Percentiles rank a stretch among this genome's conserved stretches.
These are phyloP conservation scores for Grammothele lineata DNA, from an alignment of 768 basidiomycete species.

Conservation along the genomic window DNA sequence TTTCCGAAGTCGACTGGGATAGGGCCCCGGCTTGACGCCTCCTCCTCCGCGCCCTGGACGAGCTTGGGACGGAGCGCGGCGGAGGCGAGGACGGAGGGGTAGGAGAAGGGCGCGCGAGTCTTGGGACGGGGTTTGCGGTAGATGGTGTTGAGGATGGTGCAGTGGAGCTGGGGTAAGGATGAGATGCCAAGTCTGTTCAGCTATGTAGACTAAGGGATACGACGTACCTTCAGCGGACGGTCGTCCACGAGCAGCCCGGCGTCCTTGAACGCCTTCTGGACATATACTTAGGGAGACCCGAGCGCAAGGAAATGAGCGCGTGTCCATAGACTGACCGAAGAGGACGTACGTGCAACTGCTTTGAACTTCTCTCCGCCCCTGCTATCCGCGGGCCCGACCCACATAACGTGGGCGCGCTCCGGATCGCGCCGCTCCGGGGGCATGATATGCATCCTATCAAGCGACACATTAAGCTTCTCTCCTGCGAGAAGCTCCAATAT, in stretches of 20 bases:
- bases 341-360: neutral
- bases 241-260: constrained; percentile 31
- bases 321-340: too few relatives aligned
- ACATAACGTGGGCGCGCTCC: constrained; percentile 51
- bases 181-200: neutral
- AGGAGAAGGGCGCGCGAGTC: constrained; percentile 40
- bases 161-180: constrained; percentile 35
- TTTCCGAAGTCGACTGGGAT: constrained; percentile 45
- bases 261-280: constrained; percentile 22
- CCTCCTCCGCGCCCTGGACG: neutral
- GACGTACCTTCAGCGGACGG: constrained; percentile 31
- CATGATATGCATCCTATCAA: constrained; percentile 51
- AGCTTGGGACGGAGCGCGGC: constrained; percentile 6
- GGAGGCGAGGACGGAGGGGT: constrained; percentile 31
- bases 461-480: constrained; percentile 31
- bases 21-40: constrained; percentile 8
- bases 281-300: too few relatives aligned
- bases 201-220: too few relatives aligned
- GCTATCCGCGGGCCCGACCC: constrained; percentile 43
- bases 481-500: constrained; percentile 39
- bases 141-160: constrained; percentile 33
- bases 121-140: constrained; percentile 28
- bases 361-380: constrained; percentile 26
- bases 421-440: constrained; percentile 32
- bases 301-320: too few relatives aligned